Evolutionary conservation across 768 basidiomycete genomes (phyloP), one percentile per base, ranked within the genome.

Genomic region (Boletus tomentosulus): DNA sequence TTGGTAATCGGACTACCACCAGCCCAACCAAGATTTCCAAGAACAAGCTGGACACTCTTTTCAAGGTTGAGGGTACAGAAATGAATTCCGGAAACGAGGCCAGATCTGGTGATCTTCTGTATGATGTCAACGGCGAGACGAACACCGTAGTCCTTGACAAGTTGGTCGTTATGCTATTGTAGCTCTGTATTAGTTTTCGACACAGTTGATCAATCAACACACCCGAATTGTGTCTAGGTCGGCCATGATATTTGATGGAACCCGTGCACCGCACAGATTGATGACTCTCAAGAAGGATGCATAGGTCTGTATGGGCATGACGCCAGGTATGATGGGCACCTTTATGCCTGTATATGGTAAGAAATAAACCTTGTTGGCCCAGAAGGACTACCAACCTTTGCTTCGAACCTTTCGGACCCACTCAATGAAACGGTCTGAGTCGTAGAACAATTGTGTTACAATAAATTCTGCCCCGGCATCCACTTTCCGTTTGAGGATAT

Each of bases 281-380:
- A 87, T 90, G 62, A 98, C 76, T 44, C 97, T 85, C 43, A 88
- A 76, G 72, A 99, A 98, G 1, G 97, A 97, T 4, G 87, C 83
- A 67, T 94, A 96, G 24, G 91, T 98, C 66, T 98, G 97, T 52
- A 99, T 92, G 1, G 97, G 96, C 94, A 98, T 97, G 51, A 98
- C 84, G 11, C 95, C 93, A 9, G 97, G 93, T 56, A 99, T 87
- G 60, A 99, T 84, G 1, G 97, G 96, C 2, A 94, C 82, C 0
- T 71, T 79, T 64, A 99, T 93, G 31, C 95, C 97, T 95, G 63
- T 42, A 24, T 9, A n/a, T 2, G 1, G 34, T 67, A 30, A 64
- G 57, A 12, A 50, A 24, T 48, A 16, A 31, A 11, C 48, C 24
- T 33, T 2, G 27, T n/a, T 37, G 19, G 15, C 34, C 31, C 15